Percentiles rank a stretch among this genome's conserved stretches.
These are phyloP conservation scores for Flaveria ramosissima DNA, from an alignment of 129 eudicot genomes.

Conservation along the genomic window DNA sequence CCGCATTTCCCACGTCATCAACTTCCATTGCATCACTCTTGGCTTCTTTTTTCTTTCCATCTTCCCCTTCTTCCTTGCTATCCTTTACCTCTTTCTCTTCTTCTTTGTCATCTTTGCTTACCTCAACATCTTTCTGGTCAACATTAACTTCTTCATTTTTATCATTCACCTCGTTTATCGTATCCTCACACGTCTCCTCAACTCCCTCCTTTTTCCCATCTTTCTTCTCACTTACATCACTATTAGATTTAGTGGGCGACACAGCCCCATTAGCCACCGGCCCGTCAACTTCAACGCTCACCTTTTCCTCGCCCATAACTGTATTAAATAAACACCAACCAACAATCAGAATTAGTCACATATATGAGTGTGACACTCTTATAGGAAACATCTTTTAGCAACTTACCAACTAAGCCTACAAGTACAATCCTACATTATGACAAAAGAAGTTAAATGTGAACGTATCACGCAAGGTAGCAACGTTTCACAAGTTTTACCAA, in stretches of 20 bases:
- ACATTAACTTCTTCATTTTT: slow-evolving; percentile 38
- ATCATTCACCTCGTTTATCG: slow-evolving; percentile 33
- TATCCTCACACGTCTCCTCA: slow-evolving; percentile 45
- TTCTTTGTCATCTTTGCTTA: slow-evolving; percentile 33
- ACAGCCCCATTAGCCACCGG: slow-evolving; percentile 49
- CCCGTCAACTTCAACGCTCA: slow-evolving; percentile 37
- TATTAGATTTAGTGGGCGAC: slow-evolving; percentile 34
- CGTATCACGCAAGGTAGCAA: no score
- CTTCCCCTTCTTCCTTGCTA: slow-evolving; percentile 24
- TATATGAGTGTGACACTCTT: slow-evolving; percentile 15
- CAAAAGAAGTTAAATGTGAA: no score
- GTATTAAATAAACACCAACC: slow-evolving; percentile 22
- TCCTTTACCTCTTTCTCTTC: slow-evolving; percentile 30
- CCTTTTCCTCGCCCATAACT: slow-evolving; percentile 67
- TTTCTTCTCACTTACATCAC: slow-evolving; percentile 46
- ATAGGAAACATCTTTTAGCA: background rate
- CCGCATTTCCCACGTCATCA: slow-evolving; percentile 24
- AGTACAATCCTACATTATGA: no score
- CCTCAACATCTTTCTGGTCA: slow-evolving; percentile 43
- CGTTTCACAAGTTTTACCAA: background rate
- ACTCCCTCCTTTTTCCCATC: slow-evolving; percentile 43
- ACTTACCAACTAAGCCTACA: background rate
- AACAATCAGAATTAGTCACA: slow-evolving; percentile 19
- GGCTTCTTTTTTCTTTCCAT: slow-evolving; percentile 16
- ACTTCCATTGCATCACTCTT: slow-evolving; percentile 34